Evolutionary conservation across 805 yeast species (phyloP).

Genomic region (Peterozyma xylosa): DNA sequence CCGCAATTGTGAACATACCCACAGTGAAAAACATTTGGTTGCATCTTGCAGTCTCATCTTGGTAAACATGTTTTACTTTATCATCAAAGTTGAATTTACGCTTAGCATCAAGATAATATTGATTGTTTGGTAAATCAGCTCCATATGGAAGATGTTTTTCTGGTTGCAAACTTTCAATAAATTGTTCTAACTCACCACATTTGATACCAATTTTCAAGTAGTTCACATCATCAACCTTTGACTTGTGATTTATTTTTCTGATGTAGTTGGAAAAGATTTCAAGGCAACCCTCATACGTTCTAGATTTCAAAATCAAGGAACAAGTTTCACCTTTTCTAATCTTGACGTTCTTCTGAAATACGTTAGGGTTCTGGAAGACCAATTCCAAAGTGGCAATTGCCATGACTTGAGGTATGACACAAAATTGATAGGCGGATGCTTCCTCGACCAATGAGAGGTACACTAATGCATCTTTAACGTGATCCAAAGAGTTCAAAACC

Average conservation of each 20-base stretch:
- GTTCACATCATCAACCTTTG: constrained; percentile 78
- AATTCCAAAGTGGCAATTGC: constrained; percentile 90
- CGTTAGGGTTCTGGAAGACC: constrained; percentile 72
- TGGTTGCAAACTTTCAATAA: constrained; percentile 73
- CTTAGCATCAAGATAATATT: constrained; percentile 28
- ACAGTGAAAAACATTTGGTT: not conserved
- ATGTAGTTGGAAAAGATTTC: constrained; percentile 70
- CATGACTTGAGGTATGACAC: constrained; percentile 99
- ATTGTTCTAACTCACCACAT: constrained; percentile 86
- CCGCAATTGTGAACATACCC: not conserved
- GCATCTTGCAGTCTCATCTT: constrained; percentile 1
- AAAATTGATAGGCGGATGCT: constrained; percentile 78
- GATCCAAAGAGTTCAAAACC: constrained; percentile 70
- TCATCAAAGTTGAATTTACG: constrained; percentile 36
- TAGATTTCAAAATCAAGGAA: constrained; percentile 61
- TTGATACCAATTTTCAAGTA: constrained; percentile 76
- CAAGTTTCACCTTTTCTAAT: constrained; percentile 88
- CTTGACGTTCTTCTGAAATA: constrained; percentile 69
- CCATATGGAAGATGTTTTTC: constrained; percentile 47
- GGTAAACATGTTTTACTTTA: constrained; percentile 8
- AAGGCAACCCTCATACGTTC: constrained; percentile 70
- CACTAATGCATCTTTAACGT: constrained; percentile 67
- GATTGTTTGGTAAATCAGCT: constrained; percentile 31
- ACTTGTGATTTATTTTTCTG: constrained; percentile 69
- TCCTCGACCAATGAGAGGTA: constrained; percentile 75